These are phyloP conservation scores for Boehmeria nivea DNA, from an alignment of 306 rosid genomes.

Conservation along the genomic window DNA sequence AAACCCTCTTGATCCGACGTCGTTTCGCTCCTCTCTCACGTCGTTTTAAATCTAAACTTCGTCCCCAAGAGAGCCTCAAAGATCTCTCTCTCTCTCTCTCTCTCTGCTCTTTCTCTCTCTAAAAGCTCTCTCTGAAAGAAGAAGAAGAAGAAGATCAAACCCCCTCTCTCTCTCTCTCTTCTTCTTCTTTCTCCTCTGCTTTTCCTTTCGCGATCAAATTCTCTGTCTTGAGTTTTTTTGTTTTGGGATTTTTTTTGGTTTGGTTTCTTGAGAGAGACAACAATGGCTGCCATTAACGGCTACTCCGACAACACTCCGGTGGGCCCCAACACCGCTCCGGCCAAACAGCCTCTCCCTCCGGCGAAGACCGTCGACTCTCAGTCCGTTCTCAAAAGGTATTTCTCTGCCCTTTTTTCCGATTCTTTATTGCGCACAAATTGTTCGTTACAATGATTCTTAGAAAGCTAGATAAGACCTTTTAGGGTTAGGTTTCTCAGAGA, in stretches of 20 bases:
- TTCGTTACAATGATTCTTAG: not conserved
- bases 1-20: no score
- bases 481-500: no score
- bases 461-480: no score
- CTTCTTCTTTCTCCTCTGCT: constrained; percentile 1
- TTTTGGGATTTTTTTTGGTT: not conserved
- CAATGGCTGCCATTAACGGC: constrained; percentile 56
- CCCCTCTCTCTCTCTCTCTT: not conserved
- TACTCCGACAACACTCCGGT: constrained; percentile 35
- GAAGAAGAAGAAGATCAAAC: constrained; percentile 1
- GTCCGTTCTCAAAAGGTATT: constrained; percentile 74
- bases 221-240: not conserved
- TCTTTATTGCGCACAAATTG: not conserved
- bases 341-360: constrained; percentile 44
- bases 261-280: not conserved
- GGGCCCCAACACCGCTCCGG: constrained; percentile 25
- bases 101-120: constrained; percentile 15
- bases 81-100: constrained; percentile 1
- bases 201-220: not conserved
- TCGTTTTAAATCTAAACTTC: constrained; percentile 25
- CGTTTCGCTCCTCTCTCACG: not conserved
- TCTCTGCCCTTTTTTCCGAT: no score
- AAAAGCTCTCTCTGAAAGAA: not conserved
- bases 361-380: constrained; percentile 67
- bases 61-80: not conserved